Base-by-base conservation (phyloP, 768 basidiomycete species). In the Lentinula sp. region DNA sequence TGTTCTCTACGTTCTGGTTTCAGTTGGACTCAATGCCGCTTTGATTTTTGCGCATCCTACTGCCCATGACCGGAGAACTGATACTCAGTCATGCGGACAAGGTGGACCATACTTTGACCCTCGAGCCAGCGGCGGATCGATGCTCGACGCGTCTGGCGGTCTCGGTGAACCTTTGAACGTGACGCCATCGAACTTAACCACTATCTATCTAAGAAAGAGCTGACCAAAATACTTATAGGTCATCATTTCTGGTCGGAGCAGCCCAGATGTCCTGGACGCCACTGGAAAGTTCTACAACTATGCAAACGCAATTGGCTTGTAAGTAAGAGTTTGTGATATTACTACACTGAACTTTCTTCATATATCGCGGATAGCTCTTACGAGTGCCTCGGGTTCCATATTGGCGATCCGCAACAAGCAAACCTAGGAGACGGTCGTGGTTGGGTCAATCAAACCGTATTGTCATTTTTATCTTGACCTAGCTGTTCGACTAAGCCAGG, bases 361-460 rank as follows among this genome's bases (percentile, higher is more conserved):
- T 28, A 28, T 28, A 28, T 3, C 28, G 28, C 4, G 28, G 28
- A 28, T 59, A 74, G 73, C 50, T 78, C 79, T 60, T 73, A 78
- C 9, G 87, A 90, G 73, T 91, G 88, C 64, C 72, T 91, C 8
- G 86, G 85, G 0, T 80, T 88, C 58, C 83, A 86, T 66, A 70
- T 74, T 6, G 87, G 88, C 0, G 73, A 69, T 32, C 70, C 74
- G 48, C 88, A 91, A 66, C 70, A 67, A 3, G 88, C 87, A 0
- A 79, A 90, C 66, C 75, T 91, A 0, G 90, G 90, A 2, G 90
- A 92, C 65, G 88, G 88, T 0, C 71, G 81, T 46, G 87, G 86
- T 6, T 78, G 76, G 62, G 62, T 85, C 78, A 66, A 65, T 45
- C 69, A 73, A 65, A 69, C 67, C 13, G 73, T 71, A 54, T 42